Evolutionary conservation across 176 grass and related monocot species (phyloP).

Genomic region (Neostapfia colusana): DNA sequence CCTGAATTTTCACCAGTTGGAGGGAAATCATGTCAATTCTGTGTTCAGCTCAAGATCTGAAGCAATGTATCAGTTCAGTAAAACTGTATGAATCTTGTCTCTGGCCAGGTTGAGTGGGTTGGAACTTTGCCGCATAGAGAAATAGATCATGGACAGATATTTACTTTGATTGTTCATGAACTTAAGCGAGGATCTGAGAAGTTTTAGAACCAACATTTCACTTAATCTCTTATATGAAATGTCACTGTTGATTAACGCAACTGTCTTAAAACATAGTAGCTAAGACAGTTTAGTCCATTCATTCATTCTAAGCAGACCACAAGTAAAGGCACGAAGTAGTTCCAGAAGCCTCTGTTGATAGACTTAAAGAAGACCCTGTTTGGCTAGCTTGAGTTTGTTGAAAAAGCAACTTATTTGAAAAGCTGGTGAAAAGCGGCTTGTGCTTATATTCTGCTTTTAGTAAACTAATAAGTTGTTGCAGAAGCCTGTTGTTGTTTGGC

Average conservation of each 20-base stretch:
- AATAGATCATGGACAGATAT: not conserved
- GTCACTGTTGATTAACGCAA: not conserved
- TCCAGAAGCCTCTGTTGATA: not conserved
- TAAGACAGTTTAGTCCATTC: not conserved
- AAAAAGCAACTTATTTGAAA: too few relatives aligned
- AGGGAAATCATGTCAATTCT: not conserved
- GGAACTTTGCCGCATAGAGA: not conserved
- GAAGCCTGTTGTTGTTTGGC: too few relatives aligned
- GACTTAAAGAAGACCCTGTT: too few relatives aligned
- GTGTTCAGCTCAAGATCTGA: not conserved
- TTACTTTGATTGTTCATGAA: not conserved
- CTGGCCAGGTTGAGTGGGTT: not conserved
- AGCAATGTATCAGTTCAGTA: not conserved
- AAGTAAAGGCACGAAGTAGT: not conserved
- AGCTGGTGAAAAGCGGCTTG: too few relatives aligned
- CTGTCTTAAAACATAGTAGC: too few relatives aligned
- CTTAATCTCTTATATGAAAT: not conserved
- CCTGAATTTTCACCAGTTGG: not conserved
- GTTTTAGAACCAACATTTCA: not conserved
- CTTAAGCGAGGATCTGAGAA: too few relatives aligned
- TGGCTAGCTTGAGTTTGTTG: too few relatives aligned
- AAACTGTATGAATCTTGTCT: not conserved
- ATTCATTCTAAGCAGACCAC: not conserved
- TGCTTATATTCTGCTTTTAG: too few relatives aligned
- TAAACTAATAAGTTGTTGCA: too few relatives aligned